These are phyloP conservation scores for Ceratocystis harringtonii DNA, from an alignment of 2,329 filamentous ascomycete species.

Conservation along the genomic window DNA sequence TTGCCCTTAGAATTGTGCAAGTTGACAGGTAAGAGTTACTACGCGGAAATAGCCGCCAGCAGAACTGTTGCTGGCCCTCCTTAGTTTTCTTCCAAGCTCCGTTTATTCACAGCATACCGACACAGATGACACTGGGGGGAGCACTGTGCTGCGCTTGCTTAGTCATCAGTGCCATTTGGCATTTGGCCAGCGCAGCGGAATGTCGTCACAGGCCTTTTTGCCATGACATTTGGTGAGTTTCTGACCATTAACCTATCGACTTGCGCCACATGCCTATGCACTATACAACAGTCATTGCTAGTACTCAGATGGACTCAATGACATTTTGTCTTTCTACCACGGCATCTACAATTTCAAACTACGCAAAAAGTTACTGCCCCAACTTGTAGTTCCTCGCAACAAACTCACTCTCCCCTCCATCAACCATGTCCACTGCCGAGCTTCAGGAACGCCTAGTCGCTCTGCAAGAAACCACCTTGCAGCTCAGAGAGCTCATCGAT, in stretches of 20 bases:
- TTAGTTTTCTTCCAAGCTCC: too few species aligned
- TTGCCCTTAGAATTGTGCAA: too few species aligned
- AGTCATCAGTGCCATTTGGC: constrained; percentile 4
- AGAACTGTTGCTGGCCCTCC: too few species aligned
- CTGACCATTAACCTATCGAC: neutral
- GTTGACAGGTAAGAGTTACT: too few species aligned
- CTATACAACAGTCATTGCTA: neutral
- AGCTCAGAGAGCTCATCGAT: constrained; percentile 44
- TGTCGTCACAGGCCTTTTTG: constrained; percentile 11
- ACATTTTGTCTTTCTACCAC: neutral
- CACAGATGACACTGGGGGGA: neutral
- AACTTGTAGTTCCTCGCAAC: neutral
- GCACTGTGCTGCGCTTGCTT: constrained; percentile 8
- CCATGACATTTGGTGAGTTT: neutral
- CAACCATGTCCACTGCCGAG: constrained; percentile 41
- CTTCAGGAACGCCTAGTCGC: constrained; percentile 45
- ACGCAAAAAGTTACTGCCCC: neutral
- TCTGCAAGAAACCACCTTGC: constrained; percentile 45
- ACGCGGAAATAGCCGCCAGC: too few species aligned
- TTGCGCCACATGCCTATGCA: neutral
- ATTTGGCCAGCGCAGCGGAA: constrained; percentile 10
- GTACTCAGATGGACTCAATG: neutral
- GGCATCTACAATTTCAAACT: neutral
- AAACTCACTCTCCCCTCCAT: neutral
- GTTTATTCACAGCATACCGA: neutral